Evolutionary conservation across 1,284 basidiomycete genomes (phyloP).

Genomic region (Cutaneotrichosporon dermatis): DNA sequence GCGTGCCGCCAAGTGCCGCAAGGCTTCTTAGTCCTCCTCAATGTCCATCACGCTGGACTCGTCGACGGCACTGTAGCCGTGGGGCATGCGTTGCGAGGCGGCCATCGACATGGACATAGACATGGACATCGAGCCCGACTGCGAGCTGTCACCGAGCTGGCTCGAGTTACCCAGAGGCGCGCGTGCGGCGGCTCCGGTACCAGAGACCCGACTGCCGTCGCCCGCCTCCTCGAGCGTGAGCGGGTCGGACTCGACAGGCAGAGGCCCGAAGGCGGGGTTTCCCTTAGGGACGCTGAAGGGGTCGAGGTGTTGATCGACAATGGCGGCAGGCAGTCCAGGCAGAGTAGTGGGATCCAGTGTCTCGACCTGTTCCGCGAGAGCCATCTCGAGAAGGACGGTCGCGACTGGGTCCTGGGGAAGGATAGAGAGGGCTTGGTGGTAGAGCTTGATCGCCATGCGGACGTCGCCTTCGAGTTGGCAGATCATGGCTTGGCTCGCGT

Average conservation of each 20-base stretch:
- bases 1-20: too few relatives aligned
- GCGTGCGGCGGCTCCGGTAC: not conserved
- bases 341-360: conserved; percentile 35
- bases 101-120: conserved; percentile 4
- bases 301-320: conserved; percentile 36
- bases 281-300: conserved; percentile 44
- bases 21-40: conserved; percentile 30
- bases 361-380: conserved; percentile 55
- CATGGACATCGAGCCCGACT: conserved; percentile 6
- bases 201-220: conserved; percentile 8
- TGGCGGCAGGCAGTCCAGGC: conserved; percentile 35
- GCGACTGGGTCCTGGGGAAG: conserved; percentile 81
- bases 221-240: conserved; percentile 30
- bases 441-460: conserved; percentile 74
- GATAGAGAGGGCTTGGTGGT: conserved; percentile 83
- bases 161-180: not conserved
- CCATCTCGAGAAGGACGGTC: conserved; percentile 77
- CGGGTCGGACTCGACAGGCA: conserved; percentile 35
- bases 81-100: not conserved
- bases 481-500: conserved; percentile 78
- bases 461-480: conserved; percentile 67
- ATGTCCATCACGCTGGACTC: conserved; percentile 40
- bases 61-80: conserved; percentile 14
- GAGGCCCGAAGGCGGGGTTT: conserved; percentile 37
- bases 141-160: not conserved